These are phyloP conservation scores for Ciborinia camelliae DNA, from an alignment of 2,329 filamentous ascomycete species.

Conservation along the genomic window DNA sequence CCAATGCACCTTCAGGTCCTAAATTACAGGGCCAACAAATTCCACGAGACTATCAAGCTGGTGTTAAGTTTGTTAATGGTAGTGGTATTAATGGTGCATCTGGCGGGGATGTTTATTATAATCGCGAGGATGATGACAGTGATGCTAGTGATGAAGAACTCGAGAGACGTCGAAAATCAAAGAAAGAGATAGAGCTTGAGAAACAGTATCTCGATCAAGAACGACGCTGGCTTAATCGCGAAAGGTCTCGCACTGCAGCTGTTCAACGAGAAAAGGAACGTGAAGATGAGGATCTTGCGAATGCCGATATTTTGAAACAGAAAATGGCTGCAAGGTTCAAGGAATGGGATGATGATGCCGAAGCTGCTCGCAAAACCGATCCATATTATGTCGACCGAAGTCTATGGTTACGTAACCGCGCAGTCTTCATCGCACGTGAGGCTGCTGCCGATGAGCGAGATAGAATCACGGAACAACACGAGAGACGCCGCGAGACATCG, in stretches of 20 bases:
- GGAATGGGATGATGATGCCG: constrained; percentile 89
- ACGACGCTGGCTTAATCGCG: constrained; percentile 85
- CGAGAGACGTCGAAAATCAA: constrained; percentile 66
- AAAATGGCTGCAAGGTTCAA: constrained; percentile 68
- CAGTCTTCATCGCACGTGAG: constrained; percentile 69
- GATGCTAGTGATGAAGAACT: constrained; percentile 86
- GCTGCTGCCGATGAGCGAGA: constrained; percentile 77
- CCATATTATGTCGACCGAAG: constrained; percentile 86
- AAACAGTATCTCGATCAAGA: constrained; percentile 82
- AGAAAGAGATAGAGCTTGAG: constrained; percentile 71
- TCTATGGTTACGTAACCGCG: constrained; percentile 79
- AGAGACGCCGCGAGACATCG: constrained; percentile 64
- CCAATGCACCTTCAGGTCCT: constrained; percentile 72
- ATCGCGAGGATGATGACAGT: constrained; percentile 79
- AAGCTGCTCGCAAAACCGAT: constrained; percentile 66
- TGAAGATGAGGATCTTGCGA: constrained; percentile 70
- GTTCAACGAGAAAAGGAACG: constrained; percentile 80
- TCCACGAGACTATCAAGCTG: constrained; percentile 70
- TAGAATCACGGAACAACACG: constrained; percentile 71
- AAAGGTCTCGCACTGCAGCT: constrained; percentile 78
- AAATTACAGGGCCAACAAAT: constrained; percentile 61
- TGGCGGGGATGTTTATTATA: constrained; percentile 46
- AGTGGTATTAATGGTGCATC: constrained; percentile 59
- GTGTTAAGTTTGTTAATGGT: constrained; percentile 79
- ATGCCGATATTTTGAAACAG: constrained; percentile 59